A percentile compares a stretch with the other conserved stretches of the same genome.
Evolutionary conservation across 2,329 filamentous ascomycete genomes (phyloP).

Genomic region (Cordyceps pruinosa): DNA sequence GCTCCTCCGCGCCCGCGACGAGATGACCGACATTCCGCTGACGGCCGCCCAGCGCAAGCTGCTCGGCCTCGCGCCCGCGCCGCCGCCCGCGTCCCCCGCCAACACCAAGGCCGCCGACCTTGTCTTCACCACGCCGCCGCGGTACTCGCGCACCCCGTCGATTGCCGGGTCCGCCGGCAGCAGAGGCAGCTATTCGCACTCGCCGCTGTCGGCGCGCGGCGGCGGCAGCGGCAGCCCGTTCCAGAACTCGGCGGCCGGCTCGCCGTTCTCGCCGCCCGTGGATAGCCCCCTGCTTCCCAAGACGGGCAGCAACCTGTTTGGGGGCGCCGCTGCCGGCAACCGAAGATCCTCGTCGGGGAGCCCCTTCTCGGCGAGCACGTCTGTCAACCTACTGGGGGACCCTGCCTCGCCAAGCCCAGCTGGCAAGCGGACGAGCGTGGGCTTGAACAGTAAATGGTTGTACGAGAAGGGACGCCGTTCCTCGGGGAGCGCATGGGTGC

Average conservation of each 20-base stretch:
- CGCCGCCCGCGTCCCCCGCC: constrained; percentile 50
- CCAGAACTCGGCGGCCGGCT: constrained; percentile 29
- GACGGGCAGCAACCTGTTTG: constrained; percentile 22
- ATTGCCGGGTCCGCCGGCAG: constrained; percentile 55
- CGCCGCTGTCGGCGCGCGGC: constrained; percentile 49
- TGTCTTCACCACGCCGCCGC: constrained; percentile 73
- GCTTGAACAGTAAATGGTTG: constrained; percentile 87
- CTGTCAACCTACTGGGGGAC: constrained; percentile 45
- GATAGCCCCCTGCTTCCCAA: constrained; percentile 60
- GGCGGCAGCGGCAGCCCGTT: constrained; percentile 39
- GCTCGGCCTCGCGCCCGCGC: constrained; percentile 68
- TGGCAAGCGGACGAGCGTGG: constrained; percentile 64
- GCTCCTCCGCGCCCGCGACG: constrained; percentile 64
- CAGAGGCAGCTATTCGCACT: constrained; percentile 49
- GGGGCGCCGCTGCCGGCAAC: constrained; percentile 19
- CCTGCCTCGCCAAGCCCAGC: constrained; percentile 64
- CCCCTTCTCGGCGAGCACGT: constrained; percentile 43
- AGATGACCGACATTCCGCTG: constrained; percentile 81
- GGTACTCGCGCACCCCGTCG: constrained; percentile 72
- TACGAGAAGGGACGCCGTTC: constrained; percentile 72
- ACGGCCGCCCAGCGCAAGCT: constrained; percentile 70
- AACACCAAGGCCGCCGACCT: constrained; percentile 28
- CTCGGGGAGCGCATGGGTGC: constrained; percentile 37
- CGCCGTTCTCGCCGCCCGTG: constrained; percentile 36
- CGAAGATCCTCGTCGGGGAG: constrained; percentile 45